These are phyloP conservation scores for Colletotrichum theobromicola DNA, from an alignment of 2,329 filamentous ascomycete genomes.

Conservation along the genomic window DNA sequence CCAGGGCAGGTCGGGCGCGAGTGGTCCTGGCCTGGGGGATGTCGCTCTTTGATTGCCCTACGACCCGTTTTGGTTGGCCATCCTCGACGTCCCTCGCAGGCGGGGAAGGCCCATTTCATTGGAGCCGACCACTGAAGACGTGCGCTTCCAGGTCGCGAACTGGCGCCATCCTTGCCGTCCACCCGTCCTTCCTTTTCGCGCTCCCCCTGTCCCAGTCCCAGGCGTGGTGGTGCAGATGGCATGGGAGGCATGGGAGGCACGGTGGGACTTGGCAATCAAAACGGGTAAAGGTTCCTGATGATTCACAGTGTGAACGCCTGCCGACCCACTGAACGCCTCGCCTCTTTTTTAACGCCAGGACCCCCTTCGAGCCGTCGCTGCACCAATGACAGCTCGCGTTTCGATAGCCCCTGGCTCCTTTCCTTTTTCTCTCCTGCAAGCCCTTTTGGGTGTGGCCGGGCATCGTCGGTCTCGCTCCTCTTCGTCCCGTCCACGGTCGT, in stretches of 20 bases:
- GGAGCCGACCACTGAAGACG: constrained; percentile 11
- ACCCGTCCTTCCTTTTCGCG: constrained; percentile 14
- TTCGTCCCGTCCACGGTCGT: neutral
- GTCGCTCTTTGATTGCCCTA: constrained; percentile 22
- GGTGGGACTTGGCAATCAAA: neutral
- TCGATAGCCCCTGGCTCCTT: neutral
- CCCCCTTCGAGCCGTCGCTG: neutral
- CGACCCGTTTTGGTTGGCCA: constrained; percentile 8
- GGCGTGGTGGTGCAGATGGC: too few relatives aligned
- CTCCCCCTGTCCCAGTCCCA: neutral
- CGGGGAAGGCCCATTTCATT: neutral
- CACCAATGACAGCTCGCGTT: constrained; percentile 13
- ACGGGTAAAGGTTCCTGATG: constrained; percentile 1
- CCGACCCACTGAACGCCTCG: neutral
- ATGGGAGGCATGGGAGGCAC: too few relatives aligned
- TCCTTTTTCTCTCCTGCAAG: neutral
- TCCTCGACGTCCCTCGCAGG: neutral
- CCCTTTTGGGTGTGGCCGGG: neutral
- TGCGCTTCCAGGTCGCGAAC: neutral
- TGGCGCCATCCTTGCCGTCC: constrained; percentile 13
- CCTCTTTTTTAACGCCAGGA: neutral
- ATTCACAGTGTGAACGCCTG: constrained; percentile 9
- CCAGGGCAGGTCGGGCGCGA: too few relatives aligned
- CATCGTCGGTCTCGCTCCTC: neutral
- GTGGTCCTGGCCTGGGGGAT: constrained; percentile 3